Percentiles rank a stretch among this genome's conserved stretches.
These are phyloP conservation scores for Candida khao-thaluensis DNA, from an alignment of 805 yeast species.

Conservation along the genomic window DNA sequence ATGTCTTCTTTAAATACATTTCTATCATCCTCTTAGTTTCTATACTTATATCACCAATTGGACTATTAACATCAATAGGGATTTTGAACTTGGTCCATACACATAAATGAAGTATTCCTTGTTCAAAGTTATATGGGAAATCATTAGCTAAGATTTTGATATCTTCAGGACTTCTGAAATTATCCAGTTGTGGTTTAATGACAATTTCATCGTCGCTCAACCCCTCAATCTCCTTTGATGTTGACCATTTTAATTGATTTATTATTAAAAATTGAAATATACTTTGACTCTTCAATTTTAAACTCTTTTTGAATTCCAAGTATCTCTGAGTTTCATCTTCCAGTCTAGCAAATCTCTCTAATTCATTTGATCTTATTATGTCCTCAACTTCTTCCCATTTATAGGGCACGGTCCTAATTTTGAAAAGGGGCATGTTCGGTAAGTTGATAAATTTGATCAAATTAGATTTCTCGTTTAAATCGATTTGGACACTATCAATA, in stretches of 20 bases:
- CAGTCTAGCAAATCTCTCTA: slow-evolving; percentile 52
- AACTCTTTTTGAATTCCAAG: slow-evolving; percentile 41
- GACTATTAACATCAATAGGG: slow-evolving; percentile 48
- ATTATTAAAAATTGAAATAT: slow-evolving; percentile 50
- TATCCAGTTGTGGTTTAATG: slow-evolving; percentile 14
- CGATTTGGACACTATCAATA: slow-evolving; percentile 9
- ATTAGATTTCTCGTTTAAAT: slow-evolving; percentile 8
- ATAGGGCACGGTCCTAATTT: slow-evolving; percentile 36
- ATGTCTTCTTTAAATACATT: slow-evolving; percentile 46
- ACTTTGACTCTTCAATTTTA: slow-evolving; percentile 34
- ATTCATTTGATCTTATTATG: slow-evolving; percentile 40
- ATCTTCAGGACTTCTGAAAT: slow-evolving; percentile 42
- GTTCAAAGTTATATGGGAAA: slow-evolving; percentile 64
- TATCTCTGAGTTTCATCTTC: slow-evolving; percentile 44
- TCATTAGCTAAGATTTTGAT: slow-evolving; percentile 52
- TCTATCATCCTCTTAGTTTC: slow-evolving; percentile 43
- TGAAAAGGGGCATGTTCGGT: slow-evolving; percentile 41
- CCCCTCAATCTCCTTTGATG: slow-evolving; percentile 24
- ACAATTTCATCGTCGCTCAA: slow-evolving; percentile 17
- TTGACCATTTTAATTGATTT: slow-evolving; percentile 52
- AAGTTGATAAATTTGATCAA: slow-evolving; percentile 22
- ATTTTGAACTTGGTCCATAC: slow-evolving; percentile 66
- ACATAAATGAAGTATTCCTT: slow-evolving; percentile 54
- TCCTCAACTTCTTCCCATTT: slow-evolving; percentile 45
- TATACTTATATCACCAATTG: slow-evolving; percentile 50